Evolutionary conservation across 2,329 filamentous ascomycete species (phyloP), one percentile per base, ranked within the genome.

Genomic region (Albophoma yamanashiensis): DNA sequence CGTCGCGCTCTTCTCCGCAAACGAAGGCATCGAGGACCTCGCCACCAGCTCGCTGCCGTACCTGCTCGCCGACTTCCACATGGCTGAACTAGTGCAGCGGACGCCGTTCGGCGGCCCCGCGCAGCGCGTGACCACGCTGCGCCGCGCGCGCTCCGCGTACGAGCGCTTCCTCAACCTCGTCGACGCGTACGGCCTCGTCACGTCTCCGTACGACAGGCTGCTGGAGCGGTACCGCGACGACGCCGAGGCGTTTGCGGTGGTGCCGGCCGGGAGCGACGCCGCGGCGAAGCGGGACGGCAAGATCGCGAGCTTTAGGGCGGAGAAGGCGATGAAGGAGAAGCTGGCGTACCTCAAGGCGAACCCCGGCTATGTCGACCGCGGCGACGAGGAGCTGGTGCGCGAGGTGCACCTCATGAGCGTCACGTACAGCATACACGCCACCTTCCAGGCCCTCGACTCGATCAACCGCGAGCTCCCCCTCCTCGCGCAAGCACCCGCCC

Each of bases 1-100:
- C 62, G 79, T 94, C 34, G 88, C 89, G 0, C 79, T 99, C 58
- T 97, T 97, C 81, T 96, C 91, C 66, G 81, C 86, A 42, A 99
- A 99, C 74, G 94, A 99, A 74, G 82, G 84, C 0, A 75, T 93
- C 45, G 94, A 99, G 63, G 94, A 99, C 75, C 78, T 97, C 39
- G 79, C 89, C 17, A 95, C 93, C 1, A 81, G 82, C n/a, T 88
- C 96, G 68, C 76, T 99, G 39, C 91, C 91, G 75, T 96, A 93
- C 72, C 82, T 99, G 62, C 82, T 91, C 27, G 83, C 92, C 63
- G 82, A 89, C 73, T 91, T 87, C 73, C 84, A 88, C 68, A 78
- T 94, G 58, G 93, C 92, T 40, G 92, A 96, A 69, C 81, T 97
- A 15, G 78, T 88, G 43, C 85, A 91, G 68, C 87, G 84, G 65